Evolutionary conservation across 2,329 filamentous ascomycete species (phyloP).

Genomic region (Fusarium stilboides): DNA sequence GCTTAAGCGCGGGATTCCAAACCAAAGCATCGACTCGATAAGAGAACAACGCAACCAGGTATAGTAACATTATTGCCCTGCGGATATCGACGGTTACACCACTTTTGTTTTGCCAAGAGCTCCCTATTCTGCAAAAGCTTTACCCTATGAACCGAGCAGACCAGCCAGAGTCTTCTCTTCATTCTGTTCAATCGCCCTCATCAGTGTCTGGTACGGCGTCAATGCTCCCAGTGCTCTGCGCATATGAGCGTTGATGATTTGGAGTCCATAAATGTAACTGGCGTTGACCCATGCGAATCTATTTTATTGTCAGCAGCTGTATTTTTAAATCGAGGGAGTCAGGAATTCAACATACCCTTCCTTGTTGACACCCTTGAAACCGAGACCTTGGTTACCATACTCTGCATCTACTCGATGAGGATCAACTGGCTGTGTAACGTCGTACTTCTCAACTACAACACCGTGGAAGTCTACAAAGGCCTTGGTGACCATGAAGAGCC

Average conservation of each 20-base stretch:
- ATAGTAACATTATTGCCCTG: slow-evolving; percentile 26
- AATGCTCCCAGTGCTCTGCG: slow-evolving; percentile 88
- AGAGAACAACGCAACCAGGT: not conserved
- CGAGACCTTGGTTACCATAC: slow-evolving; percentile 95
- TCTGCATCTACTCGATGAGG: slow-evolving; percentile 96
- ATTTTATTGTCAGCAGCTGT: slow-evolving; percentile 49
- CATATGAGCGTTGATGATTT: slow-evolving; percentile 91
- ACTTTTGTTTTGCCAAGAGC: slow-evolving; percentile 17
- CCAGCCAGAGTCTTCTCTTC: slow-evolving; percentile 68
- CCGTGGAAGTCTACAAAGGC: slow-evolving; percentile 99
- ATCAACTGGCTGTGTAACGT: slow-evolving; percentile 90
- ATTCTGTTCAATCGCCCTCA: slow-evolving; percentile 74
- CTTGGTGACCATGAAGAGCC: slow-evolving; percentile 98
- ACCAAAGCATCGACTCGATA: not conserved
- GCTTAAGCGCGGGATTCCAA: not conserved
- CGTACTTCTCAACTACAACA: slow-evolving; percentile 98
- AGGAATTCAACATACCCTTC: slow-evolving; percentile 78
- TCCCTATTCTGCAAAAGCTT: slow-evolving; percentile 22
- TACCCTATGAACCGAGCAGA: slow-evolving; percentile 50
- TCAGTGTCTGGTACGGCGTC: slow-evolving; percentile 88
- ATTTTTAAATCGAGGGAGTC: not conserved
- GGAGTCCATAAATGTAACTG: slow-evolving; percentile 93
- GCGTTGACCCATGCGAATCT: slow-evolving; percentile 99
- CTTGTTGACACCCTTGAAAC: slow-evolving; percentile 95
- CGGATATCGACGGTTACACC: slow-evolving; percentile 8